Evolutionary conservation across 495 filamentous ascomycete species (phyloP).

Genomic region (Xylaria telfairii): DNA sequence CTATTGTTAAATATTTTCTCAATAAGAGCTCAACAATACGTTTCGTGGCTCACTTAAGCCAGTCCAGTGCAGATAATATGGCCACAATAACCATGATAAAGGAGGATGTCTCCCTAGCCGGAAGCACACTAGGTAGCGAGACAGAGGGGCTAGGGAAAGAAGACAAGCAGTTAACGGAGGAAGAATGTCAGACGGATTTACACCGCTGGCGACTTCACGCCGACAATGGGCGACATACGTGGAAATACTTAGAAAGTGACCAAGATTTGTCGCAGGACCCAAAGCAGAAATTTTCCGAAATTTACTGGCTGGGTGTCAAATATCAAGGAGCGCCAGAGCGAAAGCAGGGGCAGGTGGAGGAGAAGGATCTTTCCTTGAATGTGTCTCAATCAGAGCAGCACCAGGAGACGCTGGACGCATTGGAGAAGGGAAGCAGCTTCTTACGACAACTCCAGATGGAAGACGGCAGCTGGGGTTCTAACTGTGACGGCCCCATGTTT

Average conservation of each 20-base stretch:
- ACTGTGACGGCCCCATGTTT: conserved; percentile 79
- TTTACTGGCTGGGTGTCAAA: conserved; percentile 68
- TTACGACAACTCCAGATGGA: conserved; percentile 76
- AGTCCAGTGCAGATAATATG: neutral
- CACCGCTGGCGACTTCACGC: conserved; percentile 73
- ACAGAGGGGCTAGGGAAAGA: neutral
- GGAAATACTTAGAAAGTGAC: conserved; percentile 77
- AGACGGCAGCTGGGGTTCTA: conserved; percentile 82
- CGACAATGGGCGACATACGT: conserved; percentile 76
- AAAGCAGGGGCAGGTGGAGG: neutral
- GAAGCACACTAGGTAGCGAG: conserved; percentile 1
- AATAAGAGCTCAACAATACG: neutral
- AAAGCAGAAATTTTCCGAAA: conserved; percentile 75
- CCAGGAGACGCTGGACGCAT: conserved; percentile 47
- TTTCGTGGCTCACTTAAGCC: neutral
- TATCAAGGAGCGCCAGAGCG: neutral
- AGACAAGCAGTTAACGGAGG: neutral
- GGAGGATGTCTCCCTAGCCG: conserved; percentile 1
- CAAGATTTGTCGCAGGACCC: conserved; percentile 63
- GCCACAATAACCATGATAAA: neutral
- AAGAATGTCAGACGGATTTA: conserved; percentile 62
- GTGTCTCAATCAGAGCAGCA: neutral
- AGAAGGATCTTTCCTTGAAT: neutral
- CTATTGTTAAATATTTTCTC: neutral
- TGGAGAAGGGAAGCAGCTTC: conserved; percentile 74